Conservation (phyloP, 495 filamentous ascomycete species). For the Penicillium diatomitis region DNA sequence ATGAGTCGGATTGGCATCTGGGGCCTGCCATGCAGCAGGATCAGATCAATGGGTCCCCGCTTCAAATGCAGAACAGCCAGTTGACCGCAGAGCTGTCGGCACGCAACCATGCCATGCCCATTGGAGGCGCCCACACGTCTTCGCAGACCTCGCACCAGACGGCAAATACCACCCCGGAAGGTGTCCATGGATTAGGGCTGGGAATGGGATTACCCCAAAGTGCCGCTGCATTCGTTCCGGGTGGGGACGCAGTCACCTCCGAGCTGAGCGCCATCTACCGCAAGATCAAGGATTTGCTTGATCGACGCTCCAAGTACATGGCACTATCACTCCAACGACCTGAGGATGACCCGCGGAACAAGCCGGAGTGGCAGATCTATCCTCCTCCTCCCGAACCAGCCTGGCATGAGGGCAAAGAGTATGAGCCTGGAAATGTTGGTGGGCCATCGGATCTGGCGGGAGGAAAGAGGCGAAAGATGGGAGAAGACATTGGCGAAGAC, state of each 20-base stretch:
- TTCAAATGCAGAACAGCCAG: constrained; percentile 2
- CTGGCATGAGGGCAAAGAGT: constrained; percentile 66
- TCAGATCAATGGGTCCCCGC: constrained; percentile 7
- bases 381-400: constrained; percentile 82
- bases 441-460: constrained; percentile 14
- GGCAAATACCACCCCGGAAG: constrained; percentile 23
- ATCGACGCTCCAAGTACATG: constrained; percentile 85
- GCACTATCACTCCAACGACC: constrained; percentile 72
- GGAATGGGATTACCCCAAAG: constrained; percentile 41
- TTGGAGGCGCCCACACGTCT: constrained; percentile 36
- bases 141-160: constrained; percentile 31
- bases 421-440: constrained; percentile 13
- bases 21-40: constrained; percentile 1
- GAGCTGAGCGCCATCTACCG: constrained; percentile 79
- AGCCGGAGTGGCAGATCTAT: constrained; percentile 77
- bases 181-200: constrained; percentile 41
- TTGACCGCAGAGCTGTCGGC: constrained; percentile 34
- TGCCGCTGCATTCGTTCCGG: constrained; percentile 39
- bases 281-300: constrained; percentile 74
- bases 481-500: constrained; percentile 83
- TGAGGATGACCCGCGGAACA: constrained; percentile 78
- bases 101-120: constrained; percentile 34
- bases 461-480: constrained; percentile 66
- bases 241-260: constrained; percentile 61
- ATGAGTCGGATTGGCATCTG: constrained; percentile 10